Conservation (phyloP, 140 eudicot genomes). For the Cichorium intybus region DNA sequence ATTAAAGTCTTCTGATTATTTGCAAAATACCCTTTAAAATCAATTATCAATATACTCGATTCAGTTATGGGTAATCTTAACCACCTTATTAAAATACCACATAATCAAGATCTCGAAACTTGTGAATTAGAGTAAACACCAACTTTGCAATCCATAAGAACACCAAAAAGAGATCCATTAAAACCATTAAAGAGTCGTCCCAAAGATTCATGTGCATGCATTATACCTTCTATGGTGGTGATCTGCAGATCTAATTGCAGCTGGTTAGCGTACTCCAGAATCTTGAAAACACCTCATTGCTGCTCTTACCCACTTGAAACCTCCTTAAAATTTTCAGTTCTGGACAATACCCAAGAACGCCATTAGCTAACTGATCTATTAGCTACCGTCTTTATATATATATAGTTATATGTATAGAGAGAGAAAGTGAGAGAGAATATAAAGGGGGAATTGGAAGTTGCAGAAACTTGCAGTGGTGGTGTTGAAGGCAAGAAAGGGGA, state of each 20-base stretch:
- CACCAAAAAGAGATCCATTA: background rate
- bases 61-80: background rate
- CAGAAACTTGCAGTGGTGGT: conserved; percentile 29
- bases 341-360: conserved; percentile 2
- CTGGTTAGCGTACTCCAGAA: background rate
- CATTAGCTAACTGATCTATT: background rate
- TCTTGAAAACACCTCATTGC: background rate
- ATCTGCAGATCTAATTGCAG: conserved; percentile 15
- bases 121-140: background rate
- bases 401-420: background rate
- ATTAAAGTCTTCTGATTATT: background rate
- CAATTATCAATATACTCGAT: background rate
- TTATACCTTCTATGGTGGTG: conserved; percentile 16
- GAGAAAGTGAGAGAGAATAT: background rate
- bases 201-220: conserved; percentile 28
- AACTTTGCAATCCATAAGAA: background rate
- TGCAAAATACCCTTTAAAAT: background rate
- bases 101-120: background rate
- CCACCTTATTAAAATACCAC: background rate
- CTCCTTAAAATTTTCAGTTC: conserved; percentile 12
- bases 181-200: background rate
- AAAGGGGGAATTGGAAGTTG: background rate
- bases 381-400: conserved; percentile 3
- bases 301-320: background rate
- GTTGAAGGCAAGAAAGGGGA: conserved; percentile 27